A percentile compares a stretch with the other conserved stretches of the same genome.
Conservation (phyloP, 2,329 filamentous ascomycete species). For the Epichloe sibirici region DNA sequence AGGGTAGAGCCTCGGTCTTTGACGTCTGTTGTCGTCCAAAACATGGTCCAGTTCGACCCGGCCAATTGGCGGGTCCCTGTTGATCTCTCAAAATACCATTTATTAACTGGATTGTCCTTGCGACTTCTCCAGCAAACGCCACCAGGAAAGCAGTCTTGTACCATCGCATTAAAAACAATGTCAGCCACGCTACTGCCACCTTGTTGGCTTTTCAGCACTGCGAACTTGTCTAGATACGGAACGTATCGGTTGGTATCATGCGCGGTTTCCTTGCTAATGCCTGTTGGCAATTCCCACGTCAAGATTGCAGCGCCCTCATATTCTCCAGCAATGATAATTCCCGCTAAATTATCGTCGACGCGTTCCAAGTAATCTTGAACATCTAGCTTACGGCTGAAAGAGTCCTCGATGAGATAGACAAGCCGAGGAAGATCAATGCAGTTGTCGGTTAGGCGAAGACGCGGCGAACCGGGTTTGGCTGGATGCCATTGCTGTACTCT, state of each 20-base stretch:
- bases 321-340: conserved; percentile 86
- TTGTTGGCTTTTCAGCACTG: conserved; percentile 77
- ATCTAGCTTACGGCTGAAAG: conserved; percentile 76
- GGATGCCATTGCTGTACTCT: conserved; percentile 57
- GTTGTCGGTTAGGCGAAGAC: conserved; percentile 63
- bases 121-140: conserved; percentile 90
- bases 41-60: conserved; percentile 91
- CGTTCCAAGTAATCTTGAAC: conserved; percentile 70
- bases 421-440: conserved; percentile 74
- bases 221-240: conserved; percentile 95
- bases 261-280: conserved; percentile 40
- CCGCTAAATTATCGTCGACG: conserved; percentile 71
- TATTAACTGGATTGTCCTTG: conserved; percentile 89
- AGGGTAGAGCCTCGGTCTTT: conserved; percentile 43
- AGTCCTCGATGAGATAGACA: conserved; percentile 83
- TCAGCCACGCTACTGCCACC: conserved; percentile 89
- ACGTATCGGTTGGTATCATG: conserved; percentile 54
- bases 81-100: conserved; percentile 96
- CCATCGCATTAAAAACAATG: conserved; percentile 93
- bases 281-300: conserved; percentile 77
- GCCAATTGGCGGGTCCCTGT: conserved; percentile 71
- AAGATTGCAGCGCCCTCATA: conserved; percentile 93
- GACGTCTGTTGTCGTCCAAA: conserved; percentile 75
- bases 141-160: conserved; percentile 71
- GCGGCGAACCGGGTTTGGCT: conserved; percentile 43